Evolutionary conservation across 192 early-diverging fungal genomes (phyloP), one percentile per base, ranked within the genome.

Genomic region (Coemansia sp.): DNA sequence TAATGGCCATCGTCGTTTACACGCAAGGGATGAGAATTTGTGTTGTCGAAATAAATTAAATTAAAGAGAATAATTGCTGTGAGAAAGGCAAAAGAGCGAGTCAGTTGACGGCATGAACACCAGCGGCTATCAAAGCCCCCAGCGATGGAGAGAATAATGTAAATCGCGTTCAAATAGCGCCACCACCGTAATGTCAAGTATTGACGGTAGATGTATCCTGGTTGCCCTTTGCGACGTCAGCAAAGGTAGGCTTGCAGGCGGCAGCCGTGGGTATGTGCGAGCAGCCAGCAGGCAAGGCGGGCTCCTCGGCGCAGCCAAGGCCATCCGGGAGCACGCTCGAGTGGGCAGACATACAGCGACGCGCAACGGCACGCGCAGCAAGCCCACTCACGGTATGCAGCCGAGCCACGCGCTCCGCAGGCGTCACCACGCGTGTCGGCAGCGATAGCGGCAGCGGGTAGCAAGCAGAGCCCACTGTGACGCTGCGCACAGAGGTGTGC

Each of bases 291-390:
- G 56, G 35, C 51, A 4, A 19, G 20, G 59, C 42, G 14, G 43
- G 27, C 41, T 36, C 63, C 25, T 41, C 65, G 70, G 39, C 76
- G 70, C 40, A 72, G 70, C 67, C 67, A 43, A 60, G 47, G 35
- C 56, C 56, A 3, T 51, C 68, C 12, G 64, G 67, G 35, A 82
- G 69, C 61, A 58, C 56, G 35, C 56, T 58, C 19, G 56, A 37
- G 56, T 82, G 79, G 45, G 74, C 79, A 4, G 79, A 82, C 12
- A 82, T 58, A 39, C 79, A 82, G 40, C 79, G 74, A 25, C 79
- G 74, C 15, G 79, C 79, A 19, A 82, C 79, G 3, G 79, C 79
- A 9, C 62, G 69, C 15, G 79, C 79, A 38, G 79, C 79, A 64
- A 82, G 79, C 25, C 79, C 79, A 42, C 79, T 82, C 51, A 82